Percentiles rank a stretch among this genome's conserved stretches.
Conservation (phyloP, 441 rosid genomes). For the Lepidium campestre region DNA sequence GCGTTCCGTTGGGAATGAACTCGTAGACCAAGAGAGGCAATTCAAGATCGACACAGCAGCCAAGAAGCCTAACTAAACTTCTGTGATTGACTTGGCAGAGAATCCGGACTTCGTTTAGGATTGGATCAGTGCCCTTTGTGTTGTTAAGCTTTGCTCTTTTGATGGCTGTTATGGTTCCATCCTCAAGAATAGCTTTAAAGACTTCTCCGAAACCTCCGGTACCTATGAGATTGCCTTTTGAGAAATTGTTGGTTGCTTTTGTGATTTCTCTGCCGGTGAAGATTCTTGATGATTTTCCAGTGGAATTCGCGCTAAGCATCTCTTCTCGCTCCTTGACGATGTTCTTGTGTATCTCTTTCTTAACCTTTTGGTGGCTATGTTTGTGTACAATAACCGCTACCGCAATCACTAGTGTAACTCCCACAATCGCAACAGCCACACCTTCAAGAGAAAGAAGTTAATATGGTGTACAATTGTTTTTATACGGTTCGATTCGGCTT, state of each 20-base stretch:
- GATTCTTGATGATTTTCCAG: constrained; percentile 34
- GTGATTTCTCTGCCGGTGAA: constrained; percentile 42
- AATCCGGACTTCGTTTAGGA: constrained; percentile 56
- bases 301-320: constrained; percentile 35
- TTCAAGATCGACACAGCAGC: constrained; percentile 50
- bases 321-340: constrained; percentile 40
- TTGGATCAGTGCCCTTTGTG: constrained; percentile 48
- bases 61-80: constrained; percentile 37
- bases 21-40: constrained; percentile 54
- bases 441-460: constrained; percentile 27
- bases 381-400: constrained; percentile 20
- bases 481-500: background rate
- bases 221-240: constrained; percentile 39
- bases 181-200: constrained; percentile 40
- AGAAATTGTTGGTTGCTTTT: constrained; percentile 45
- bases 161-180: constrained; percentile 58
- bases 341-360: constrained; percentile 27
- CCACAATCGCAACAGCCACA: constrained; percentile 31
- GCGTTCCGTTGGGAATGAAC: constrained; percentile 46
- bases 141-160: constrained; percentile 52
- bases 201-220: constrained; percentile 47
- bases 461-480: background rate
- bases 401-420: constrained; percentile 7
- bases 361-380: constrained; percentile 20
- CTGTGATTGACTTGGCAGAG: constrained; percentile 68